These are phyloP conservation scores for Ceratobasidium papillatum DNA, from an alignment of 1,284 basidiomycete genomes.

Conservation along the genomic window DNA sequence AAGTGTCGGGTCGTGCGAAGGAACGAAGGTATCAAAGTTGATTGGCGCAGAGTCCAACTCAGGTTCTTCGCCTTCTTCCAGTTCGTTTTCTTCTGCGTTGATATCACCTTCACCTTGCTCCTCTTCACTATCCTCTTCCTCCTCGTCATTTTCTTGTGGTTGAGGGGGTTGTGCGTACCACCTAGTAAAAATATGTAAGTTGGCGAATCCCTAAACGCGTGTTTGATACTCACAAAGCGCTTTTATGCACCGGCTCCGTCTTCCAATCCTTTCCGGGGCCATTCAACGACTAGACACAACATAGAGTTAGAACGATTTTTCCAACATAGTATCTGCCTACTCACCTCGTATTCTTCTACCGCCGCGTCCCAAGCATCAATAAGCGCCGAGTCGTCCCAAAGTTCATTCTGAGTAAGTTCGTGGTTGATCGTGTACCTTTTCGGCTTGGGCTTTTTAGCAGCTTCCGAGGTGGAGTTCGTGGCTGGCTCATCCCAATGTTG, in stretches of 20 bases:
- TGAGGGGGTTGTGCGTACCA: conserved; percentile 28
- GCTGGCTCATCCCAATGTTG: conserved; percentile 60
- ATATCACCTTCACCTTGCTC: conserved; percentile 25
- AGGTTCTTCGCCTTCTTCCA: conserved; percentile 45
- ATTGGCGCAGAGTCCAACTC: conserved; percentile 64
- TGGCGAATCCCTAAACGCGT: neutral
- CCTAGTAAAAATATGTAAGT: conserved; percentile 20
- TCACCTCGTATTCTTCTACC: conserved; percentile 75
- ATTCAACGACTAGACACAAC: conserved; percentile 63
- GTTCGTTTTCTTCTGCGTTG: conserved; percentile 44
- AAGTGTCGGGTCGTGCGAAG: conserved; percentile 70
- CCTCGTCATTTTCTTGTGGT: conserved; percentile 32
- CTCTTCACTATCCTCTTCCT: conserved; percentile 35
- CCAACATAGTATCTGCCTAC: conserved; percentile 41
- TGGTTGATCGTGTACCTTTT: conserved; percentile 62
- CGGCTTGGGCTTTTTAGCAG: conserved; percentile 47
- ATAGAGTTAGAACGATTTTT: conserved; percentile 1
- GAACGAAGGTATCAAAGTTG: conserved; percentile 73
- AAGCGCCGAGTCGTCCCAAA: conserved; percentile 84
- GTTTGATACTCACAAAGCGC: conserved; percentile 65
- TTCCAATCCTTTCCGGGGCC: conserved; percentile 77
- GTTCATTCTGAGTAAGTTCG: conserved; percentile 71
- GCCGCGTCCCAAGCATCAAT: conserved; percentile 83
- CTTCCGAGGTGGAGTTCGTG: conserved; percentile 45
- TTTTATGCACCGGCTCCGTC: conserved; percentile 68